phyloP scores from a whole-genome alignment of 192 early-diverging fungal species.

The Coemansia sp. region DNA sequence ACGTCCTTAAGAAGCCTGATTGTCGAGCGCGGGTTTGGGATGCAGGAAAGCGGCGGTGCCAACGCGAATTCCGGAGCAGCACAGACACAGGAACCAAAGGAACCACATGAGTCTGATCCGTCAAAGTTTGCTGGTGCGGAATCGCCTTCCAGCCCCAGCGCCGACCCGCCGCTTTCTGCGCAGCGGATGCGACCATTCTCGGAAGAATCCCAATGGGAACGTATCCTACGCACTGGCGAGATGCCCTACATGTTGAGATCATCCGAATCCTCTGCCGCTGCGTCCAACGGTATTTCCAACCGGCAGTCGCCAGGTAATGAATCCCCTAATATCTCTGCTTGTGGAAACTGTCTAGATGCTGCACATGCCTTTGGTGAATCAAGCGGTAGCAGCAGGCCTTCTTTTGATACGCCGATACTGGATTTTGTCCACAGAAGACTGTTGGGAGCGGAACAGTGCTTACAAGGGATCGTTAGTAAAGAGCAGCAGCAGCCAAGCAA shows the following conservation, averaged over 20 bases:
- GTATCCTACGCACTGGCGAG: constrained; percentile 39
- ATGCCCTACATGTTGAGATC: constrained; percentile 1
- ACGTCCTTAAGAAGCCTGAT: constrained; percentile 37
- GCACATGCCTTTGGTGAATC: background rate
- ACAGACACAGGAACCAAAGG: background rate
- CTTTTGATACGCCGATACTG: background rate
- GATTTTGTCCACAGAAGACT: constrained; percentile 6
- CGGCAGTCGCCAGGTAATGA: too few species aligned
- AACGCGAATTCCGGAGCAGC: background rate
- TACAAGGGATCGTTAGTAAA: too few species aligned
- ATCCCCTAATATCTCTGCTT: too few species aligned
- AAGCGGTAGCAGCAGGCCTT: too few species aligned
- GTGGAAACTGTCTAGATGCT: background rate
- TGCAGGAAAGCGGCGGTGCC: background rate
- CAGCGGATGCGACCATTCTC: constrained; percentile 30
- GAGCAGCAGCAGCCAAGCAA: too few species aligned
- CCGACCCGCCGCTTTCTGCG: constrained; percentile 3
- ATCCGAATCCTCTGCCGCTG: too few species aligned
- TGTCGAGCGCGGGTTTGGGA: constrained; percentile 45
- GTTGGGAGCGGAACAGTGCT: background rate
- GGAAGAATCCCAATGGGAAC: constrained; percentile 33
- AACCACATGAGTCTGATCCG: background rate
- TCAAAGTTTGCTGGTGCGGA: background rate
- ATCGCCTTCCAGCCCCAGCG: background rate
- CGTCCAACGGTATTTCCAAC: too few species aligned